Conservation (phyloP, 1,139 yeast genomes). For the Taphrina betulina region DNA sequence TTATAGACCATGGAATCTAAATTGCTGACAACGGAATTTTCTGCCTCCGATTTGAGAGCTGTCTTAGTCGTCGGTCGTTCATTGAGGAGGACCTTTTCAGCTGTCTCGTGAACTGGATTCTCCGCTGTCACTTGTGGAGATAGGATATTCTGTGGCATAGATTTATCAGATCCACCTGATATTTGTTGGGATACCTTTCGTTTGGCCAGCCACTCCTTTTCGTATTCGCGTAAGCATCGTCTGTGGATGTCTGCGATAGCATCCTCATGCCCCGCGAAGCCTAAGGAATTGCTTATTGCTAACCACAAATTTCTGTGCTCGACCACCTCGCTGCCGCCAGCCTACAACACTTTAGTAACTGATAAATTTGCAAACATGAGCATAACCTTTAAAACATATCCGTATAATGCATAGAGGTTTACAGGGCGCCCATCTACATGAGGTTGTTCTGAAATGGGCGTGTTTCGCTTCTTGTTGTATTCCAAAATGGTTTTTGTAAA, state of each 20-base stretch:
- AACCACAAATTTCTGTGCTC: constrained; percentile 3
- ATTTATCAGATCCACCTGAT: background rate
- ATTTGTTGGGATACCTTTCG: constrained; percentile 1
- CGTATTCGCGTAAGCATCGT: constrained; percentile 11
- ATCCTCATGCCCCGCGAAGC: constrained; percentile 12
- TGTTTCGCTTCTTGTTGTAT: constrained; percentile 15
- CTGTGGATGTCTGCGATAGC: background rate
- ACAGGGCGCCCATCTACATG: constrained; percentile 9
- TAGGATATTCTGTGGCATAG: background rate
- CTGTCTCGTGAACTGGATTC: background rate
- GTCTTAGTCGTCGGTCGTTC: background rate
- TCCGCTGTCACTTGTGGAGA: background rate
- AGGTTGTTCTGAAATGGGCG: constrained; percentile 16
- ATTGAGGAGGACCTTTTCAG: too few relatives aligned
- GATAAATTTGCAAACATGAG: background rate
- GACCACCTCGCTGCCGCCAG: constrained; percentile 23
- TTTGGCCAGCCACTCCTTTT: constrained; percentile 26
- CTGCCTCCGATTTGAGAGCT: background rate
- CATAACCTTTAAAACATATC: constrained; percentile 20
- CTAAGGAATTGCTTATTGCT: constrained; percentile 2
- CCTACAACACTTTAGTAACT: too few relatives aligned
- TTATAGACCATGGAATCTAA: background rate
- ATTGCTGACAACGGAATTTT: background rate
- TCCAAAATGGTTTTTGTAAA: constrained; percentile 18
- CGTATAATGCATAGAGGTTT: constrained; percentile 19